These are phyloP conservation scores for Macrophomina pseudophaseolina DNA, from an alignment of 2,329 filamentous ascomycete species.

Conservation along the genomic window DNA sequence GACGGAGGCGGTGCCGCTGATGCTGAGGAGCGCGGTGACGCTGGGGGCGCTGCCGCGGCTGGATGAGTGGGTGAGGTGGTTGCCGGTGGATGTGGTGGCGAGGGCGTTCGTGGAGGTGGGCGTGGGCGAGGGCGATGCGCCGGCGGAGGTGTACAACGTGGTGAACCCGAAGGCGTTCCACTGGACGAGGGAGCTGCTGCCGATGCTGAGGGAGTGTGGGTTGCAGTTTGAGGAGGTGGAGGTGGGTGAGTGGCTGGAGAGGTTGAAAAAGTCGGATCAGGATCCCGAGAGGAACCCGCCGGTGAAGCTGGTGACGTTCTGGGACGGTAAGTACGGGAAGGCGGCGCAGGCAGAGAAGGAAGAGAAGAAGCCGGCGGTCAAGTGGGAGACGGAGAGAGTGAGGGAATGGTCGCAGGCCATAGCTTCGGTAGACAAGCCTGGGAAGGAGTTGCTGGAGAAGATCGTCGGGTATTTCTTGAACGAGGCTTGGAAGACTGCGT, in stretches of 20 bases:
- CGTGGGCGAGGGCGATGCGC: neutral
- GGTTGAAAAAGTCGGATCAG: slow-evolving; percentile 32
- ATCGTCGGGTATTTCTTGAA: slow-evolving; percentile 16
- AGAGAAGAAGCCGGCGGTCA: neutral
- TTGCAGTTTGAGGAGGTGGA: slow-evolving; percentile 34
- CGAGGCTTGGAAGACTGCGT: slow-evolving; percentile 21
- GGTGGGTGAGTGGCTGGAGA: slow-evolving; percentile 36
- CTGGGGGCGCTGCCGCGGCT: slow-evolving; percentile 54
- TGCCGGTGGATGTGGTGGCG: slow-evolving; percentile 52
- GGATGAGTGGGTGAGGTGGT: slow-evolving; percentile 48
- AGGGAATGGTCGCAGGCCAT: slow-evolving; percentile 20
- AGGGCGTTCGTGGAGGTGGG: slow-evolving; percentile 38
- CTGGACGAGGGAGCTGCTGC: slow-evolving; percentile 61
- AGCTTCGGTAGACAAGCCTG: slow-evolving; percentile 5
- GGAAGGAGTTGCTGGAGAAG: slow-evolving; percentile 15
- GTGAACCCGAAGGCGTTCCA: slow-evolving; percentile 57
- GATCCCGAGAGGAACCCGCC: slow-evolving; percentile 36
- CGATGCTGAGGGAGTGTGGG: slow-evolving; percentile 53
- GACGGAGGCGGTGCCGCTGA: slow-evolving; percentile 57
- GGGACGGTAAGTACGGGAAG: slow-evolving; percentile 38
- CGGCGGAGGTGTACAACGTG: slow-evolving; percentile 54
- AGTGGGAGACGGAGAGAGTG: slow-evolving; percentile 17
- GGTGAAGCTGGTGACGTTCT: slow-evolving; percentile 39
- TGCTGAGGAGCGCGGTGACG: slow-evolving; percentile 54
- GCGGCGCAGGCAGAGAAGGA: neutral